Conservation (phyloP, 495 filamentous ascomycete genomes). For the Penicillium malachiteum region DNA sequence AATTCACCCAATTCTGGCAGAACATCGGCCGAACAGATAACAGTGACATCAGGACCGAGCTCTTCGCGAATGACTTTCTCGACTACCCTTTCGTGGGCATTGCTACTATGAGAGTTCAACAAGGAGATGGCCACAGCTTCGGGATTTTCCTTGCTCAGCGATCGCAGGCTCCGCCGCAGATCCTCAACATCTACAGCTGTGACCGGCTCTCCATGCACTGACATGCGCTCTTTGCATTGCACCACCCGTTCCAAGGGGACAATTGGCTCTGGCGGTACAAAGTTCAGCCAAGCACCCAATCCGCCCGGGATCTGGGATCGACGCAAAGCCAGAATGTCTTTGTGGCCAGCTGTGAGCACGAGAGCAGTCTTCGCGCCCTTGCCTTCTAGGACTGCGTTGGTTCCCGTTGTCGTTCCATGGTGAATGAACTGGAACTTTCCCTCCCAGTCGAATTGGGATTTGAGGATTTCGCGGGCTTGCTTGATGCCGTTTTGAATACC, state of each 20-base stretch:
- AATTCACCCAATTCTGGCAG: slow-evolving; percentile 52
- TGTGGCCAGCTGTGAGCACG: slow-evolving; percentile 41
- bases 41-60: slow-evolving; percentile 34
- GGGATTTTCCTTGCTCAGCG: slow-evolving; percentile 32
- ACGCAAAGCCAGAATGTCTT: slow-evolving; percentile 41
- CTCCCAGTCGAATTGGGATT: slow-evolving; percentile 22
- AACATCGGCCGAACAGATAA: slow-evolving; percentile 48
- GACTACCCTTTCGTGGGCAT: slow-evolving; percentile 39
- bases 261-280: slow-evolving; percentile 45
- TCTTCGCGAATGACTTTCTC: slow-evolving; percentile 35
- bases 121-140: slow-evolving; percentile 49
- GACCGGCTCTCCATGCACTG: slow-evolving; percentile 42
- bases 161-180: slow-evolving; percentile 30
- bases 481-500: slow-evolving; percentile 45
- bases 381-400: slow-evolving; percentile 43
- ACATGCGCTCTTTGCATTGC: slow-evolving; percentile 48
- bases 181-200: slow-evolving; percentile 37
- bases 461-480: slow-evolving; percentile 33
- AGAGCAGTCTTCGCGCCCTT: slow-evolving; percentile 43
- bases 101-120: slow-evolving; percentile 49
- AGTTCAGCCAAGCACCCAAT: slow-evolving; percentile 48
- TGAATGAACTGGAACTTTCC: slow-evolving; percentile 39
- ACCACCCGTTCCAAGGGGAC: slow-evolving; percentile 50
- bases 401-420: slow-evolving; percentile 42
- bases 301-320: slow-evolving; percentile 51